phyloP scores from a whole-genome alignment of 345 rosid species.

The Jatropha curcas region DNA sequence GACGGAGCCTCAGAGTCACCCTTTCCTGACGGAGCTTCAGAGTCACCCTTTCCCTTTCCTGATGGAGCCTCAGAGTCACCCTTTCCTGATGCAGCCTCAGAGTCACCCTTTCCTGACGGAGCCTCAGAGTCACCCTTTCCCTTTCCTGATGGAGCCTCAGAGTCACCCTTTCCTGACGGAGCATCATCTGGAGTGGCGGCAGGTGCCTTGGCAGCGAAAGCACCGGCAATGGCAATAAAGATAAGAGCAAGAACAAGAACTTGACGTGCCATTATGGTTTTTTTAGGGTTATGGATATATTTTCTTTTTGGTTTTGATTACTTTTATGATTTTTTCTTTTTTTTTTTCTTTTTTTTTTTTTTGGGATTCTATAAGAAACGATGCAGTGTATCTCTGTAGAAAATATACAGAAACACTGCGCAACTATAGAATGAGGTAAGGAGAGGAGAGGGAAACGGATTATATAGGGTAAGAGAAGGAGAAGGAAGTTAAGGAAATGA shows the following conservation, averaged over 20 bases:
- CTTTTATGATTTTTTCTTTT: not conserved
- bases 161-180: not conserved
- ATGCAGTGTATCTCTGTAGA: constrained; percentile 23
- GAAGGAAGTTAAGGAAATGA: constrained; percentile 13
- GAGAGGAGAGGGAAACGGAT: not conserved
- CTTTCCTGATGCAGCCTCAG: too few species aligned
- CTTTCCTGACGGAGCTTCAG: too few species aligned
- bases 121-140: too few species aligned
- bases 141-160: constrained; percentile 13
- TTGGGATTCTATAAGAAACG: constrained; percentile 4
- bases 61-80: too few species aligned
- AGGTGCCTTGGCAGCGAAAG: constrained; percentile 26
- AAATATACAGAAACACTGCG: constrained; percentile 29
- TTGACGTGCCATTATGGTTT: constrained; percentile 31
- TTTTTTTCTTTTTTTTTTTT: not conserved
- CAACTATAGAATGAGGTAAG: constrained; percentile 14
- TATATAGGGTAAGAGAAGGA: constrained; percentile 8
- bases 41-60: too few species aligned
- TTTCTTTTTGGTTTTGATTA: not conserved
- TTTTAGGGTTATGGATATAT: not conserved
- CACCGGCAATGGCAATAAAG: constrained; percentile 31
- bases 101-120: too few species aligned
- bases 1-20: too few species aligned
- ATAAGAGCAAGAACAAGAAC: constrained; percentile 27
- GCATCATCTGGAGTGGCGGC: constrained; percentile 9